Base-by-base conservation (phyloP, 2,329 filamentous ascomycete species). In the Ophiocordyceps unilateralis region DNA sequence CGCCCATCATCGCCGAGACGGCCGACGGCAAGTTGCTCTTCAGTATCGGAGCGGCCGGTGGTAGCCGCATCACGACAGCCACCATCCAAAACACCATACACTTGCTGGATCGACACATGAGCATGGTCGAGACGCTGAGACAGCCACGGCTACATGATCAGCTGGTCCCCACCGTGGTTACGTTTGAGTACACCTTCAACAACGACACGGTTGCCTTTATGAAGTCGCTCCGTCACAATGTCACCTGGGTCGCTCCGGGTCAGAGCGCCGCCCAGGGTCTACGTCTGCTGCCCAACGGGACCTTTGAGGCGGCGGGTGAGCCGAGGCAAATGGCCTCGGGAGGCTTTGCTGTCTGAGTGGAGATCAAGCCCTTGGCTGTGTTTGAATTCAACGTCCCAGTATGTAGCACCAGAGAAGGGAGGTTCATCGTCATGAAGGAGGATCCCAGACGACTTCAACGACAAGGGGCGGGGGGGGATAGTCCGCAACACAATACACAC, bases 111-210 rank as follows among this genome's bases (percentile, higher is more conserved):
- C 70, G 73, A 30, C 61, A 61, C 4, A 63, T 85, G 63, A 76
- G 69, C 0, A 66, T 76, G 0, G 58, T 65, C 0, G 66, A 83
- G 41, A 81, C 85, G 0, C 61, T 94, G 1, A 73, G 71, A 0
- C 59, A 72, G 46, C 83, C 84, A 0, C 66, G 88, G 1, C 58
- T 94, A 21, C 87, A 95, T 53, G 85, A 94, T 53, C 87, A 94
- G 63, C 66, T 94, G 6, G 65, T 79, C 4, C 87, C 87, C 0
- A 75, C 82, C 42, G 63, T 66, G 44, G 72, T 81, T 1, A 64
- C 59, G 0, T 83, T 93, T 41, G 87, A 95, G 62, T 79, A 75
- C 34, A 59, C 65, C 0, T 93, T 79, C 50, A 73, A 91, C 48
- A 82, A 86, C 49, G 57, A 58, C 0, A 84, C 83, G 0, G 76